These are phyloP conservation scores for Scheffersomyces titani DNA, from an alignment of 1,139 yeast species.

Conservation along the genomic window DNA sequence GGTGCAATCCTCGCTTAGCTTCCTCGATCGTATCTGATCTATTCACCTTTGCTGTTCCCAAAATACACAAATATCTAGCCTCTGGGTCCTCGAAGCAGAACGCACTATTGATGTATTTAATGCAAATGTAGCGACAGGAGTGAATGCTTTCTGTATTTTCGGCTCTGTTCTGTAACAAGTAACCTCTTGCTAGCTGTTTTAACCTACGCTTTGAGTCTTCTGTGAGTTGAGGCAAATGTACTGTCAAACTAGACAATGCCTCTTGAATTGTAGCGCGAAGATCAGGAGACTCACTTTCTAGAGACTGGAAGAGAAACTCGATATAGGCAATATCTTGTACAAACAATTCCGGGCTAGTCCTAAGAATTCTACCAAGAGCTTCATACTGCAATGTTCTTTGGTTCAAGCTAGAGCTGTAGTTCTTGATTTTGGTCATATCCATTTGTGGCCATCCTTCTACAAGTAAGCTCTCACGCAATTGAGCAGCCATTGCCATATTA, in stretches of 20 bases:
- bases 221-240: constrained; percentile 47
- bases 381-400: constrained; percentile 73
- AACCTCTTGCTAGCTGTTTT: constrained; percentile 41
- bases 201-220: constrained; percentile 40
- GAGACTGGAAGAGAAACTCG: constrained; percentile 71
- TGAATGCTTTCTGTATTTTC: constrained; percentile 24
- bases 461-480: constrained; percentile 51
- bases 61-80: constrained; percentile 67
- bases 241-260: constrained; percentile 61
- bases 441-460: constrained; percentile 63
- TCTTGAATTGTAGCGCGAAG: constrained; percentile 72
- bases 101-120: constrained; percentile 65
- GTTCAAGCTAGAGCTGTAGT: constrained; percentile 27
- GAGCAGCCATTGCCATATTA: constrained; percentile 47
- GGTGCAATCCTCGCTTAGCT: constrained; percentile 79
- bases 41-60: constrained; percentile 60
- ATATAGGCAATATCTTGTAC: constrained; percentile 51
- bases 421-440: constrained; percentile 32
- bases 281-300: constrained; percentile 64
- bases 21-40: constrained; percentile 79
- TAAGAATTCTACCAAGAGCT: constrained; percentile 67
- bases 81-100: constrained; percentile 70
- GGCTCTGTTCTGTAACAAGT: constrained; percentile 27
- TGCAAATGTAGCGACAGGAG: constrained; percentile 58
- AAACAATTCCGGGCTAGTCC: constrained; percentile 49